A percentile compares a stretch with the other conserved stretches of the same genome.
Conservation (phyloP, 1,284 basidiomycete genomes). For the Xerocomus amazonicus region DNA sequence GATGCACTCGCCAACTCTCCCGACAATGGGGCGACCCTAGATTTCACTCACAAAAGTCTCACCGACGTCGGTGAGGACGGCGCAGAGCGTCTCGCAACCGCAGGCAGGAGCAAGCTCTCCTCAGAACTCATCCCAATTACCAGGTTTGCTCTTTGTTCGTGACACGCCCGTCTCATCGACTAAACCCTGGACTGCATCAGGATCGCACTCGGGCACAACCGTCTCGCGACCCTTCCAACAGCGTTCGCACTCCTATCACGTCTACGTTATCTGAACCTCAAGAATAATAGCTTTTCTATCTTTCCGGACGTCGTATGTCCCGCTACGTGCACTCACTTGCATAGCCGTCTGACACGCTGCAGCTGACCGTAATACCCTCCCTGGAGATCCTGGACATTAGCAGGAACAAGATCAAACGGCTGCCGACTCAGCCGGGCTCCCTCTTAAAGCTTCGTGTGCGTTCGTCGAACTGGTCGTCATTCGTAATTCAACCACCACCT, state of each 20-base stretch:
- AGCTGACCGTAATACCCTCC: conserved; percentile 84
- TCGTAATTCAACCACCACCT: conserved; percentile 7
- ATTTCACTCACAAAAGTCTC: conserved; percentile 75
- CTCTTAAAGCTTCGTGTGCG: conserved; percentile 75
- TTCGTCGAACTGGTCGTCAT: conserved; percentile 12
- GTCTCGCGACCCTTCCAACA: conserved; percentile 74
- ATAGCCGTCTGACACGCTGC: conserved; percentile 10
- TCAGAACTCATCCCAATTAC: conserved; percentile 60
- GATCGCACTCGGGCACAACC: conserved; percentile 86
- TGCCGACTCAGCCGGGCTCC: conserved; percentile 80
- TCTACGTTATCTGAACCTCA: conserved; percentile 91
- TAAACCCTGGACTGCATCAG: conserved; percentile 38
- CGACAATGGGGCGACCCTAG: conserved; percentile 79
- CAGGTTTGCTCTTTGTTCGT: conserved; percentile 49
- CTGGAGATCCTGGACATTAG: conserved; percentile 95
- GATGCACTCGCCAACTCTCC: conserved; percentile 66
- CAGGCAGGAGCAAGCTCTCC: conserved; percentile 46
- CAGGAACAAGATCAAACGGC: conserved; percentile 82
- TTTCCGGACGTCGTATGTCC: conserved; percentile 84
- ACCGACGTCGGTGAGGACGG: conserved; percentile 72
- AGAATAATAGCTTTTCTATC: conserved; percentile 79
- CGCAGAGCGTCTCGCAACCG: conserved; percentile 66
- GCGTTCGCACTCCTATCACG: conserved; percentile 75
- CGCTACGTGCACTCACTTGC: not conserved
- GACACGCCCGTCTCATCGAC: conserved; percentile 4